Conservation (phyloP, 1,139 yeast genomes). For the Yamadazyma oceani region DNA sequence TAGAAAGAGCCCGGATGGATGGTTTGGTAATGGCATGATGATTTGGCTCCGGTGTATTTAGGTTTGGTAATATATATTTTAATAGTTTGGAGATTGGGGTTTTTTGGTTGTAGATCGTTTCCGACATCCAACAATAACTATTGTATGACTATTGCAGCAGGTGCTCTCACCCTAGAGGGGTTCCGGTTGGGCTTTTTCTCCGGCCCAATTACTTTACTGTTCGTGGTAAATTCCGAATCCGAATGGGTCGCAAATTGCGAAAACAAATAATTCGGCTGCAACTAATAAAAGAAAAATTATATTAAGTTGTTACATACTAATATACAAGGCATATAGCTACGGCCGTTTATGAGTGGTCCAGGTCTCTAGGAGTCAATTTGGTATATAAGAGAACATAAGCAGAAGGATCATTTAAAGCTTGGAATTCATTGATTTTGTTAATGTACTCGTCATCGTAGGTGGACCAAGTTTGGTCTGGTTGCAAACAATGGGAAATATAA, state of each 20-base stretch:
- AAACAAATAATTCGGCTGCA: too few species aligned
- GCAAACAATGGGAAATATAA: constrained; percentile 85
- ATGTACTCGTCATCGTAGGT: constrained; percentile 92
- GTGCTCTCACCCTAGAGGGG: not conserved
- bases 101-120: too few species aligned
- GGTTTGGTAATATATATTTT: constrained; percentile 2
- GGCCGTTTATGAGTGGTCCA: too few species aligned
- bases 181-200: not conserved
- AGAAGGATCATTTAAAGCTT: constrained; percentile 77
- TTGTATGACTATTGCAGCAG: too few species aligned
- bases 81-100: not conserved
- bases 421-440: constrained; percentile 67
- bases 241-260: too few species aligned
- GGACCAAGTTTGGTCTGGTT: constrained; percentile 90
- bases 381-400: constrained; percentile 90
- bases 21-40: not conserved
- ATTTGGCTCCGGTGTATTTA: constrained; percentile 1
- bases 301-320: too few species aligned
- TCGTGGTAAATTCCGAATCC: too few species aligned
- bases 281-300: too few species aligned
- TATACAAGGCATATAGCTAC: too few species aligned
- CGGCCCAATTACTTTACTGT: too few species aligned
- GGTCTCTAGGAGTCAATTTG: constrained; percentile 55
- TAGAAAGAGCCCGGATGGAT: not conserved
- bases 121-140: too few species aligned